Evolutionary conservation across 129 eudicot genomes (phyloP), one percentile per base, ranked within the genome.

Genomic region (Escallonia herrerae): DNA sequence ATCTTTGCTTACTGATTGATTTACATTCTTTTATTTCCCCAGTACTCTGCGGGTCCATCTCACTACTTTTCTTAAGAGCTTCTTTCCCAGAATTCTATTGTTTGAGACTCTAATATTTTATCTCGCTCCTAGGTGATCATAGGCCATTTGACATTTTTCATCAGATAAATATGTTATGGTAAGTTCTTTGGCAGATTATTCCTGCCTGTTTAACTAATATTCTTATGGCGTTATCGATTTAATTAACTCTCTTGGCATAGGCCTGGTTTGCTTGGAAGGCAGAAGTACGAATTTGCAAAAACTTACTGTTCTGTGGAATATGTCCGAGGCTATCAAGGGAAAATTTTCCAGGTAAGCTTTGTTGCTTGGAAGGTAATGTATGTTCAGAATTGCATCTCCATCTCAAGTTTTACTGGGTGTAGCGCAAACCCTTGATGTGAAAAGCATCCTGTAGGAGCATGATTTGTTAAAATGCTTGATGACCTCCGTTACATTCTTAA

Each of bases 131-230:
- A 86, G 95, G 93, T 86, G 95, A 89, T 82, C 74, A 81, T 80
- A 94, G 99, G 77, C 99, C 99, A 41, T 94, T 70, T 66, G 99
- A 94, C 95, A 94, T 94, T 64, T 94, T 79, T 83, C 97, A 94
- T 86, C 99, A 94, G 64, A 80, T 94, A 72, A 82, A 94, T 76
- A 86, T 94, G 63, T 65, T 94, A 67, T 94, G 99, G 99, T 94
- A 77, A 86, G 72, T 55, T 66, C 52, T 56, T 69, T 63, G 42
- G 59, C 53, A 43, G 10, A 4, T 52, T 51, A 37, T 3, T 5
- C 12, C 38, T 8, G 37, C 33, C 67, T 54, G 8, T 40, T 58
- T 60, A 15, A 8, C 7, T 57, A 48, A 55, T 8, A n/a, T 14
- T 4, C 58, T 60, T 11, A 8, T 14, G n/a, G 5, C 33, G 33